A percentile compares a stretch with the other conserved stretches of the same genome.
Conservation (phyloP, 2,329 filamentous ascomycete species). For the Fusarium beomiforme region DNA sequence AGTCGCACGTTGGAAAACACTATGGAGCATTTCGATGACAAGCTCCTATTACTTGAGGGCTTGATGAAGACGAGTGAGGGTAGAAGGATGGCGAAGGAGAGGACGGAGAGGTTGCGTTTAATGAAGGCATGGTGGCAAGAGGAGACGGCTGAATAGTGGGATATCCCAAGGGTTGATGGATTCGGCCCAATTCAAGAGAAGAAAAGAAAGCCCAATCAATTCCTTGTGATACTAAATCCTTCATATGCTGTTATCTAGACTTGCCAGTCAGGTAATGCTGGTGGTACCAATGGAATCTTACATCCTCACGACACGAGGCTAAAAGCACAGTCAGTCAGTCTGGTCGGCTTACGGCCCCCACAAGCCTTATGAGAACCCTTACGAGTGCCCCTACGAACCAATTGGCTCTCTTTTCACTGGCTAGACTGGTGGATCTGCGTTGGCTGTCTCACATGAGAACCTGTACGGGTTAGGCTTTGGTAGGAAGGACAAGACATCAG, state of each 20-base stretch:
- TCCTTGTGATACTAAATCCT: not conserved
- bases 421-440: conserved; percentile 6
- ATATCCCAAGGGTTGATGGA: not conserved
- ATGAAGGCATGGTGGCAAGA: conserved; percentile 69
- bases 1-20: conserved; percentile 68
- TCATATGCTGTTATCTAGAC: not conserved
- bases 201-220: not conserved
- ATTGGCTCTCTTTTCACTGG: conserved; percentile 8
- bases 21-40: conserved; percentile 80
- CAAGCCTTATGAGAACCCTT: conserved; percentile 7
- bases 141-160: conserved; percentile 51
- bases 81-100: conserved; percentile 60
- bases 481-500: conserved; percentile 19
- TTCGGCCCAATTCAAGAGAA: not conserved
- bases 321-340: conserved; percentile 28
- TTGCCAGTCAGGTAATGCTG: not conserved
- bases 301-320: not conserved
- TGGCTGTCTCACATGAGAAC: conserved; percentile 35
- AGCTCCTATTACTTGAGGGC: conserved; percentile 71
- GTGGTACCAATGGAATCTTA: not conserved
- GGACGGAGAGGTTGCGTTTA: conserved; percentile 61
- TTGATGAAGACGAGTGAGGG: conserved; percentile 73
- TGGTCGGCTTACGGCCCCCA: not conserved
- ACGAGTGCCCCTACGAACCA: conserved; percentile 16
- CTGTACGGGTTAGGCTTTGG: conserved; percentile 20